Evolutionary conservation across 805 yeast genomes (phyloP), one percentile per base, ranked within the genome.

Genomic region (Wickerhamiella occidentalis): DNA sequence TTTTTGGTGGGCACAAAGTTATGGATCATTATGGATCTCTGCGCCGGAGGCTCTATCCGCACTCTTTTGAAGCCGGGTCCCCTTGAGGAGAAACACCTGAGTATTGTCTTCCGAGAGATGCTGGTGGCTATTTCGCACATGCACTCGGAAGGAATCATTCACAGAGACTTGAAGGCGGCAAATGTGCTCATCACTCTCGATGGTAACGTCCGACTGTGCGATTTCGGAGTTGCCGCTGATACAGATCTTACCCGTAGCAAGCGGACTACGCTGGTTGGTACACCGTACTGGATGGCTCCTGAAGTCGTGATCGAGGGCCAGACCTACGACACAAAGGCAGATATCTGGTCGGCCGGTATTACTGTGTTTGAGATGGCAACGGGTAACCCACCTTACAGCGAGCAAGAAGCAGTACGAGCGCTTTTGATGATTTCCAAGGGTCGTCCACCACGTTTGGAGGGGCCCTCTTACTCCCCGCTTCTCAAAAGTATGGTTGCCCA

Each of bases 141-240:
- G 18, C 99, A 92, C 63, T 77, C 74, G 53, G 79, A 82, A 52
- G 95, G 95, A 11, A 92, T 94, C 19, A 92, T 92, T 29, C 99
- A 92, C 64, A 75, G 99, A 57, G 99, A 92, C 65, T 77, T 92
- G 58, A 92, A 92, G 65, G 96, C 97, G 1, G 99, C 98, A 0
- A 92, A 92, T 63, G 85, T 92, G 11, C 72, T 92, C 53, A 82
- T 92, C 47, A 76, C 88, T 2, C 85, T 84, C 56, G 94, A 85
- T 44, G 99, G 98, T 5, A 76, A 75, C 47, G 94, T 94, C 3
- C 85, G 85, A 60, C 73, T 92, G 41, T 90, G 97, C 72, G 99
- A 92, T 65, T 92, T 92, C 67, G 99, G 99, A 28, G 98, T 94
- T 19, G 98, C 99, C 0, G 96, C 96, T 1, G 90, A 86, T 62